These are phyloP conservation scores for Chlamydomonas eustigma DNA, from an alignment of 139 green algal genomes.

Conservation along the genomic window DNA sequence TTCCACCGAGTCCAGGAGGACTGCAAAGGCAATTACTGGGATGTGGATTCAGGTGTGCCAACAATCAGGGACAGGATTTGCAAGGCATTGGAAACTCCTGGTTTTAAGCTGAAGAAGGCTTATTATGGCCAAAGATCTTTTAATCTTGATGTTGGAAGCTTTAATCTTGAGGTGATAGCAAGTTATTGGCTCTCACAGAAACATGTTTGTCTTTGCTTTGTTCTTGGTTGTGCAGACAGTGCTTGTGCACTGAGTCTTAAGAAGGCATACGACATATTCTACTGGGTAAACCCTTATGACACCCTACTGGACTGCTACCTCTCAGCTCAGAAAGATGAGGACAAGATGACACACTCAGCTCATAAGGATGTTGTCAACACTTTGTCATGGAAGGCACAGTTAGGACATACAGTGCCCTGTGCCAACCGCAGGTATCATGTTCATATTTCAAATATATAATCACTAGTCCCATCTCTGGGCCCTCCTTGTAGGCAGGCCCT, in stretches of 20 bases:
- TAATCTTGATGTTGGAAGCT: too few species aligned
- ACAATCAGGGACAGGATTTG: too few species aligned
- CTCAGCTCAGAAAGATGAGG: too few species aligned
- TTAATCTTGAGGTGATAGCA: too few species aligned
- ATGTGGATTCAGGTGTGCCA: conserved; percentile 13
- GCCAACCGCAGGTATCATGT: conserved; percentile 19
- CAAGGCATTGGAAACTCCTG: too few species aligned
- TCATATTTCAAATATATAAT: background rate
- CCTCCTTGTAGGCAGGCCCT: too few species aligned
- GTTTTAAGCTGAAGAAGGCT: too few species aligned
- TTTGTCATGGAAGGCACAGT: conserved; percentile 11
- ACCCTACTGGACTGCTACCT: conserved; percentile 40
- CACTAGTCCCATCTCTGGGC: too few species aligned
- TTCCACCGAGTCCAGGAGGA: conserved; percentile 16
- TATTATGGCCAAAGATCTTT: too few species aligned
- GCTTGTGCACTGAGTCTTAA: background rate
- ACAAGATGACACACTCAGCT: conserved; percentile 4
- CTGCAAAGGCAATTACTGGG: conserved; percentile 42
- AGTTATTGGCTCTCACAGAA: too few species aligned
- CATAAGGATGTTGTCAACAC: conserved; percentile 16
- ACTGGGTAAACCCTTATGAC: conserved; percentile 43
- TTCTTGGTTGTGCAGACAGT: conserved; percentile 11
- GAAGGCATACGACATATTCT: conserved; percentile 15
- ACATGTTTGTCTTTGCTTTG: too few species aligned
- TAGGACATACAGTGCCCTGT: conserved; percentile 27